Evolutionary conservation across 495 filamentous ascomycete genomes (phyloP).

Genomic region (Recurvomyces mirabilis): DNA sequence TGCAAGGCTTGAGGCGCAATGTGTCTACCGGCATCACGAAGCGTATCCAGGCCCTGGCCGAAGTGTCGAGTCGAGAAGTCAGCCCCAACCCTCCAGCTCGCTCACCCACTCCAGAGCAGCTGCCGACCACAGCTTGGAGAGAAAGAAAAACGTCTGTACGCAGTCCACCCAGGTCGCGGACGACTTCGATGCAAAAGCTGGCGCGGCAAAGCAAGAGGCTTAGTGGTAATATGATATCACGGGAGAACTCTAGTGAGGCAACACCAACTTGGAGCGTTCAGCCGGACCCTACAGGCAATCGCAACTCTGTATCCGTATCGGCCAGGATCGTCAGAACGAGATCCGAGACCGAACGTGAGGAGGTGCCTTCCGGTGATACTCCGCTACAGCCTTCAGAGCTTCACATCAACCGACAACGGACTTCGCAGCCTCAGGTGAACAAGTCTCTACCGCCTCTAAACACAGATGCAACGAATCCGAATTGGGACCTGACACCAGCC

Average conservation of each 20-base stretch:
- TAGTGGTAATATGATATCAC: conserved; percentile 1
- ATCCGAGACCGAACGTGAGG: conserved; percentile 22
- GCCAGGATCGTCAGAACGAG: conserved; percentile 55
- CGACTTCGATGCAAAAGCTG: conserved; percentile 1
- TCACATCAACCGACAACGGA: conserved; percentile 55
- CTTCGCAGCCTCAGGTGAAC: conserved; percentile 20
- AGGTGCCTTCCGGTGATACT: conserved; percentile 34
- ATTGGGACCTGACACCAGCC: conserved; percentile 20
- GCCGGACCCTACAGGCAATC: conserved; percentile 18
- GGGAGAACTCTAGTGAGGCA: background rate
- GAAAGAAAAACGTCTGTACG: conserved; percentile 5
- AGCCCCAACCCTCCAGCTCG: background rate
- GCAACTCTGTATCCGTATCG: conserved; percentile 68
- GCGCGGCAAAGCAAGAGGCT: conserved; percentile 6
- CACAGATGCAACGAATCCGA: background rate
- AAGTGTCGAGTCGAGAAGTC: conserved; percentile 25
- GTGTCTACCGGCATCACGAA: conserved; percentile 80
- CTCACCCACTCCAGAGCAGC: background rate
- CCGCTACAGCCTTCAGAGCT: conserved; percentile 62
- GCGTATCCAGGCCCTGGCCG: conserved; percentile 70
- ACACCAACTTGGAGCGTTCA: conserved; percentile 13
- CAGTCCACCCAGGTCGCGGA: conserved; percentile 2
- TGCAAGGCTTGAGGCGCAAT: conserved; percentile 54
- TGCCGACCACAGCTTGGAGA: background rate
- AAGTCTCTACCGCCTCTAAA: conserved; percentile 2